Conservation (phyloP, 257 asterid species). For the Craterostigma plantagineum region DNA sequence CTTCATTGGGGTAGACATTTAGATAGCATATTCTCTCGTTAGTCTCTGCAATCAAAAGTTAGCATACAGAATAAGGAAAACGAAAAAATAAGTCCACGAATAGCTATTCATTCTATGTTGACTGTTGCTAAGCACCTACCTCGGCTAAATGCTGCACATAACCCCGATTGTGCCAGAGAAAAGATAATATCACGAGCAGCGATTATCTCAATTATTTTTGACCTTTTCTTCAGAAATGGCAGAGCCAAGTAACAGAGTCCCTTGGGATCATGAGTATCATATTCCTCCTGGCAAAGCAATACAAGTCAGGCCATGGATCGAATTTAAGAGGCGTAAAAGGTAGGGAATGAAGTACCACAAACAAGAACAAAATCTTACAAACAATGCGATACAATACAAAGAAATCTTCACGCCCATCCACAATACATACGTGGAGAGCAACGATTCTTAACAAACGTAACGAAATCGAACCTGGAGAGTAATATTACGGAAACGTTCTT, state of each 20-base stretch:
- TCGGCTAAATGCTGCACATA: conserved; percentile 98
- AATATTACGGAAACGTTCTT: conserved; percentile 85
- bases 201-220: conserved; percentile 86
- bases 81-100: too few species aligned
- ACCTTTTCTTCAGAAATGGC: conserved; percentile 85
- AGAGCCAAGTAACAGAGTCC: conserved; percentile 48
- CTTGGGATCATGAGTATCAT: conserved; percentile 95
- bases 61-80: conserved; percentile 7
- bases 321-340: background rate
- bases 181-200: conserved; percentile 97
- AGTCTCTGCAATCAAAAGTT: conserved; percentile 43
- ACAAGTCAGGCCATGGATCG: background rate
- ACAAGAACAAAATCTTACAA: too few species aligned
- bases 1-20: conserved; percentile 93
- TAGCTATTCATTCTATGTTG: too few species aligned
- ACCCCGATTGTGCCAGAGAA: conserved; percentile 98
- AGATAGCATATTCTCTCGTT: conserved; percentile 92
- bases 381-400: too few species aligned
- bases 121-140: too few species aligned
- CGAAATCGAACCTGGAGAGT: conserved; percentile 45
- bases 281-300: conserved; percentile 79
- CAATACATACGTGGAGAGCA: too few species aligned
- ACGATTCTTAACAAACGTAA: background rate
- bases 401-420: too few species aligned
- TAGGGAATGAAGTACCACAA: too few species aligned